Percentiles rank a stretch among this genome's conserved stretches.
Evolutionary conservation across 2,329 filamentous ascomycete species (phyloP).

Genomic region (Monilinia fructigena): DNA sequence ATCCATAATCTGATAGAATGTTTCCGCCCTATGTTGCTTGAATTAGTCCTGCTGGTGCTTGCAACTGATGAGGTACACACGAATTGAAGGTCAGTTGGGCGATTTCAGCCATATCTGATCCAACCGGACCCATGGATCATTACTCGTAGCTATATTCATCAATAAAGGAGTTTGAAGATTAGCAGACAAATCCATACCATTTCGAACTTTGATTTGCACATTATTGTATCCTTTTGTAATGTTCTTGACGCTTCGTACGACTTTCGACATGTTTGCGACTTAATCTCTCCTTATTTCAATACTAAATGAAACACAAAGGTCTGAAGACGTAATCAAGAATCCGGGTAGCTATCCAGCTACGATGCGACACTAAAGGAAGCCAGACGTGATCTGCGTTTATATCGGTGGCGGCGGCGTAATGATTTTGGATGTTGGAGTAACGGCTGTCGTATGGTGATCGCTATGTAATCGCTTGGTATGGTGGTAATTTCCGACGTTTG

Average conservation of each 20-base stretch:
- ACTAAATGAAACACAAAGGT: background rate
- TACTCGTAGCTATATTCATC: conserved; percentile 78
- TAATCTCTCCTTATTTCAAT: conserved; percentile 18
- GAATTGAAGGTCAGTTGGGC: conserved; percentile 97
- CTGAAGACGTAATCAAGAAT: conserved; percentile 4
- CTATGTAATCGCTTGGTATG: conserved; percentile 17
- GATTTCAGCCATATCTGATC: conserved; percentile 98
- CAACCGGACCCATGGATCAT: conserved; percentile 97
- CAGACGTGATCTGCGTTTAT: conserved; percentile 6
- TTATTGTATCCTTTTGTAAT: conserved; percentile 98
- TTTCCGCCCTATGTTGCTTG: conserved; percentile 62
- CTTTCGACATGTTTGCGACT: conserved; percentile 76
- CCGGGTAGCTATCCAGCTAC: conserved; percentile 19
- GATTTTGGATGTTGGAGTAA: conserved; percentile 12
- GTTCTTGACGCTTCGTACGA: conserved; percentile 97
- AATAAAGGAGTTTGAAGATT: conserved; percentile 30
- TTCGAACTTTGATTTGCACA: conserved; percentile 96
- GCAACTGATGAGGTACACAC: conserved; percentile 53
- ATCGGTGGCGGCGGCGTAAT: background rate
- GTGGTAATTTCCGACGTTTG: conserved; percentile 17
- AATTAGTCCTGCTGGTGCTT: conserved; percentile 22
- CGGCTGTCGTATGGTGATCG: conserved; percentile 5
- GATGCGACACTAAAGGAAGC: conserved; percentile 19
- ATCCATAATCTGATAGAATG: conserved; percentile 99
- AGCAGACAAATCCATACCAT: conserved; percentile 65